Base-by-base conservation (phyloP, 176 grass and related monocot genomes). In the Musa troglodytarum region DNA sequence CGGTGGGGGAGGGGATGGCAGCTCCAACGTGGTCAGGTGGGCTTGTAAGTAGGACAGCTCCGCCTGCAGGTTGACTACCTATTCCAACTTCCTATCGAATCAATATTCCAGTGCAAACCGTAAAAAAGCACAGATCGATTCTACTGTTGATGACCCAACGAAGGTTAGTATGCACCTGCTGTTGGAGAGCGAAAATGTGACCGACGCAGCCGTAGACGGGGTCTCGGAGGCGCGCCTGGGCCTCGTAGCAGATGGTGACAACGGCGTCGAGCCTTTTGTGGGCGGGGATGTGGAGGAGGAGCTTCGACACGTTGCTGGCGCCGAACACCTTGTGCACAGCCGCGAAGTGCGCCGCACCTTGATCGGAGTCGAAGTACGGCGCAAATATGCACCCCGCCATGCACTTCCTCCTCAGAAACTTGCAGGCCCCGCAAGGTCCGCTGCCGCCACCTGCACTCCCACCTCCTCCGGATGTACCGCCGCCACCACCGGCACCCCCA, bases 301-400 rank as follows among this genome's bases (percentile, higher is more conserved):
- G 87, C 85, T 96, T 96, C 73, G 93, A 96, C 66, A 96, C 89
- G 83, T 96, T 96, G 81, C 93, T 96, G 75, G 93, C 93, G 49
- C 93, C 93, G 79, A 96, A 96, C 79, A 96, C 93, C 87, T 96
- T 96, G 85, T 96, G 93, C 78, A 96, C 93, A 3, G 93, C 93
- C 59, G 93, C 93, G 78, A 96, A 96, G 83, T 96, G 93, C 81
- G 87, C 89, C 69, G 93, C 93, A n/a, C 93, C 93, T 73, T 96
- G 93, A 87, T 96, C 93, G 52, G 93, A 92, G 80, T 96, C 93
- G 75, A 96, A 96, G 83, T 96, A 96, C 20, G 93, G 93, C 64
- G 93, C 93, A 64, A 96, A 96, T 80, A 96, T 90, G 89, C 93
- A 96, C 26, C 89, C 93, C 68, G 79, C 90, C 54, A 96, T 89